phyloP scores from a whole-genome alignment of 2,329 filamentous ascomycete genomes.

The Talaromyces islandicus region DNA sequence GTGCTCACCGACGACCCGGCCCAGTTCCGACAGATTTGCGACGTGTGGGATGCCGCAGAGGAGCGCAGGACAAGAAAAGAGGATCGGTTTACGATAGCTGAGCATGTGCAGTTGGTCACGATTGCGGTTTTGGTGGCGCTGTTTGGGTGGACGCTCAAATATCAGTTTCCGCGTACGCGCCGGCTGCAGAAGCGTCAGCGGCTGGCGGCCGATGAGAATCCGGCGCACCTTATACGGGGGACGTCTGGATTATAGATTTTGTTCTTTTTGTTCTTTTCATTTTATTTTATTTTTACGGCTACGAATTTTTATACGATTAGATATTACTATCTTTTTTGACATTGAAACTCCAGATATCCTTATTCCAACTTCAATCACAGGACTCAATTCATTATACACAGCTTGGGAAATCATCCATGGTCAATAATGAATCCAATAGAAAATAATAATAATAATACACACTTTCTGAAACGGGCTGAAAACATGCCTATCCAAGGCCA shows the following conservation, averaged over 20 bases:
- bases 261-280: not conserved
- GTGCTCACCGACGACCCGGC: conserved; percentile 81
- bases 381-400: not conserved
- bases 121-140: not conserved
- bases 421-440: not conserved
- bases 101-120: conserved; percentile 1
- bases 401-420: not conserved
- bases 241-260: not conserved
- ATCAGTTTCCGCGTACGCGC: not conserved
- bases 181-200: not conserved
- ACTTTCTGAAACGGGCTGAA: not conserved
- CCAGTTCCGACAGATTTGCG: conserved; percentile 9
- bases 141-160: conserved; percentile 1
- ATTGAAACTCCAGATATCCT: not conserved
- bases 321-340: not conserved
- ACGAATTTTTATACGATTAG: not conserved
- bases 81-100: conserved; percentile 1
- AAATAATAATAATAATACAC: not conserved
- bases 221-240: not conserved
- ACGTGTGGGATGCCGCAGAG: conserved; percentile 4
- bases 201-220: not conserved
- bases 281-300: not conserved
- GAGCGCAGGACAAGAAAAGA: not conserved
- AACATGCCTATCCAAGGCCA: not conserved
- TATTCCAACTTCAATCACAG: not conserved